Conservation (phyloP, 1,284 basidiomycete species). For the Ganoderma resinaceum region DNA sequence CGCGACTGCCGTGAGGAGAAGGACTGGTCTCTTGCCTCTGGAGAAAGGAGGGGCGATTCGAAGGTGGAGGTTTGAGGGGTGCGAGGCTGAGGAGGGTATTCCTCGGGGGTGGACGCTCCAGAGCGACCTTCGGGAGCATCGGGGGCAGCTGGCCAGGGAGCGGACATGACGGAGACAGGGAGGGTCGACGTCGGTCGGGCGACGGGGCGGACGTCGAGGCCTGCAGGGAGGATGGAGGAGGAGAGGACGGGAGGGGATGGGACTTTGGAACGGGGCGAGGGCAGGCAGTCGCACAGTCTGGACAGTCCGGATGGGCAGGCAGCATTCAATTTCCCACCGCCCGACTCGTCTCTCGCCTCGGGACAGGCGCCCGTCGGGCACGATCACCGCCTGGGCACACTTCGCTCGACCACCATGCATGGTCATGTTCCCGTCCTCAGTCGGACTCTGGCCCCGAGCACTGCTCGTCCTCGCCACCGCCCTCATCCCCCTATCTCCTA, state of each 20-base stretch:
- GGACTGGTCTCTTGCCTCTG: slow-evolving; percentile 31
- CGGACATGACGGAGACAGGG: slow-evolving; percentile 32
- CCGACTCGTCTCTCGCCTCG: not conserved
- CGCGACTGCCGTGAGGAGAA: slow-evolving; percentile 32
- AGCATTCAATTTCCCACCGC: not conserved
- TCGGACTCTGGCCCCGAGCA: not conserved
- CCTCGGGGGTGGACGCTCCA: slow-evolving; percentile 36
- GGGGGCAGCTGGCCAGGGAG: slow-evolving; percentile 33
- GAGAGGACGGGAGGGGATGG: slow-evolving; percentile 13
- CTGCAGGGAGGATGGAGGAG: slow-evolving; percentile 4
- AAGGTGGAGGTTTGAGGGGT: slow-evolving; percentile 37
- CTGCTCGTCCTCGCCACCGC: not conserved
- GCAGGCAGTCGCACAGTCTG: not conserved
- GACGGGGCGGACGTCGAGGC: slow-evolving; percentile 16
- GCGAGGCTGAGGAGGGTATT: slow-evolving; percentile 30
- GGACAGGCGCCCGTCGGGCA: not conserved
- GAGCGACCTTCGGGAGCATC: slow-evolving; percentile 32
- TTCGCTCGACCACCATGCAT: not conserved
- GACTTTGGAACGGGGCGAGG: not conserved
- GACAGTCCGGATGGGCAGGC: not conserved
- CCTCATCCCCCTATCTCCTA: not conserved
- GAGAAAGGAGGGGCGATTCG: slow-evolving; percentile 40
- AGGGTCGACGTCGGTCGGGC: slow-evolving; percentile 18
- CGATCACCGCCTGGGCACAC: not conserved
- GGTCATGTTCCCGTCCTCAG: not conserved